Evolutionary conservation across 2,329 filamentous ascomycete species (phyloP), one percentile per base, ranked within the genome.

Genomic region (Diaporthe humulicola): DNA sequence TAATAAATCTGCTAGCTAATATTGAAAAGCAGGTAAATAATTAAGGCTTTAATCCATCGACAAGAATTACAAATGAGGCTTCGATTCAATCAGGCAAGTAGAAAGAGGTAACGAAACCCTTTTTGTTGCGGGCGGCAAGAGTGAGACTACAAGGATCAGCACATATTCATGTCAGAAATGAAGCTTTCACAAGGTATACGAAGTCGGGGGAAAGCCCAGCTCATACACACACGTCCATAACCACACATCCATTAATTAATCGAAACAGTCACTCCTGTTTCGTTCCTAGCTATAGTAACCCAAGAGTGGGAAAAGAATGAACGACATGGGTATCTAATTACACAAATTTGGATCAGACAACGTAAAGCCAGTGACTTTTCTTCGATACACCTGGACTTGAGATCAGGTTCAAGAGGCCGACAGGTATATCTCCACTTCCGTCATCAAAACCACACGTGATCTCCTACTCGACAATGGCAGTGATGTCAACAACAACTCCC

Each of bases 261-360:
- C 5, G 45, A 38, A 67, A 52, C 61, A 50, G 33, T 3, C 7
- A 7, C 9, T 38, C 22, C 48, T 52, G 45, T 52, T 38, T 28
- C 64, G 17, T 28, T 52, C 64, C 64, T 67, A 67, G 45, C 33
- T 52, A 38, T 22, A 28, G 8, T 36, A 61, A 71, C 45, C 70
- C 70, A 60, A 72, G 57, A 61, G 48, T 72, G 17, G 70, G 57
- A 40, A 30, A 19, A 28, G 19, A 72, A 72, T 22, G 70, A 71
- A 61, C 50, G 70, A 61, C 70, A 40, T 71, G 70, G 56, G 57
- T 42, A 72, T 64, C 70, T 64, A 64, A 72, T 28, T 61, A 52
- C 30, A 40, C 12, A 30, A 19, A 33, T 15, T 22, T 25, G n/a
- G 15, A 25, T 33, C 33, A 25, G 40, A 48, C 22, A 28, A 45